phyloP scores from a whole-genome alignment of 2,329 filamentous ascomycete species.

The Torrubiella hemipterigena region DNA sequence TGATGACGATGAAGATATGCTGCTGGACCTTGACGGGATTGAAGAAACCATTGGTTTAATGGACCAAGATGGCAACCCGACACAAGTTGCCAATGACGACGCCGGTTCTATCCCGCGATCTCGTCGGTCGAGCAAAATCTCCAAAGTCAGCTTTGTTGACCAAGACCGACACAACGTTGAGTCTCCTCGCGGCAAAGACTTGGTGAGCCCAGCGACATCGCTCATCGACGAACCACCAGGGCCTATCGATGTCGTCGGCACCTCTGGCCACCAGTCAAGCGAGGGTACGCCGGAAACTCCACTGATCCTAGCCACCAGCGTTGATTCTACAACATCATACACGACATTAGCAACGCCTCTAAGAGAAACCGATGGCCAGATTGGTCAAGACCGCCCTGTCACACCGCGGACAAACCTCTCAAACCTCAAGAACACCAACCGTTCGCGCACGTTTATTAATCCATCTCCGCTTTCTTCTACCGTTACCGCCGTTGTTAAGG shows the following conservation, averaged over 20 bases:
- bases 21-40: conserved; percentile 44
- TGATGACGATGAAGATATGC: conserved; percentile 44
- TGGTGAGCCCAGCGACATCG: no score
- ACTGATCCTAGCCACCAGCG: conserved; percentile 22
- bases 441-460: conserved; percentile 39
- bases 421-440: conserved; percentile 17
- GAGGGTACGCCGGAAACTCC: conserved; percentile 5
- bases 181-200: conserved; percentile 11
- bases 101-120: conserved; percentile 17
- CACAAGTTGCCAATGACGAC: conserved; percentile 14
- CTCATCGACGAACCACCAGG: no score
- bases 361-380: conserved; percentile 2
- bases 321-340: conserved; percentile 15
- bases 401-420: conserved; percentile 16
- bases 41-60: conserved; percentile 52
- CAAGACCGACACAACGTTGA: conserved; percentile 14
- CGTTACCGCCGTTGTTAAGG: conserved; percentile 44
- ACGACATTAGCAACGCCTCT: conserved; percentile 6
- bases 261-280: no score
- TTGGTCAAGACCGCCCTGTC: conserved; percentile 15
- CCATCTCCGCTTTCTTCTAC: conserved; percentile 49
- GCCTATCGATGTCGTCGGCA: no score
- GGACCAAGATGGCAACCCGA: conserved; percentile 29
- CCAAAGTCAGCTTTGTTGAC: conserved; percentile 29
- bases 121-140: conserved; percentile 35